Base-by-base conservation (phyloP, 768 basidiomycete species). In the Multifurca ochricompacta region DNA sequence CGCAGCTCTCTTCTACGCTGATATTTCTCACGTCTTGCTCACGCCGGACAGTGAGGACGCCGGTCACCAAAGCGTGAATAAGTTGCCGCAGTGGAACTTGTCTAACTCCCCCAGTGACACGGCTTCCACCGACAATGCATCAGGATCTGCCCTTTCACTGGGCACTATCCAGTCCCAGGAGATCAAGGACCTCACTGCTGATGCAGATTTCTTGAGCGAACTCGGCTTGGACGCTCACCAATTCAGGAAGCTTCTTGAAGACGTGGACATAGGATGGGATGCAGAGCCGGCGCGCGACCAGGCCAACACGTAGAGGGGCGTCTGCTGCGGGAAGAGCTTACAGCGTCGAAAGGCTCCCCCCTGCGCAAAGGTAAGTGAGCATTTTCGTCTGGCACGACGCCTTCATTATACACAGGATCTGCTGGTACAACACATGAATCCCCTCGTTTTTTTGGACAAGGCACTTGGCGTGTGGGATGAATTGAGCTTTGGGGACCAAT, bases 161-260 rank as follows among this genome's bases (percentile, higher is more conserved):
- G 30, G 19, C 34, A 18, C 27, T 32, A 7, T 34, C 32, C 47
- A 70, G 61, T 41, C 32, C 58, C 61, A 13, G 63, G 60, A 35
- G 65, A 67, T 40, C 59, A 46, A 27, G 59, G 55, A 19, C 13
- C 55, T 45, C 21, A 56, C 51, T 14, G 62, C 47, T 25, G 67
- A 54, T 19, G 60, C 62, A 10, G 66, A 49, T 0, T 65, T 63
- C 18, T 59, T 59, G 60, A 32, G 50, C 46, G 19, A 58, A 9
- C 21, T 59, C 47, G 43, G 60, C 23, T 16, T 54, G 50, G 36
- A 39, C 32, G 40, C 28, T 52, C 27, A 48, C 1, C 11, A 34
- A 13, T 55, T 46, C 27, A 32, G n/a, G 25, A 30, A 41, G 16
- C 53, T 58, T 40, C 50, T 57, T 21, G 51, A 52, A 4, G 50